A percentile compares a stretch with the other conserved stretches of the same genome.
Evolutionary conservation across 768 basidiomycete genomes (phyloP).

Genomic region (Boletus pseudopeckii): DNA sequence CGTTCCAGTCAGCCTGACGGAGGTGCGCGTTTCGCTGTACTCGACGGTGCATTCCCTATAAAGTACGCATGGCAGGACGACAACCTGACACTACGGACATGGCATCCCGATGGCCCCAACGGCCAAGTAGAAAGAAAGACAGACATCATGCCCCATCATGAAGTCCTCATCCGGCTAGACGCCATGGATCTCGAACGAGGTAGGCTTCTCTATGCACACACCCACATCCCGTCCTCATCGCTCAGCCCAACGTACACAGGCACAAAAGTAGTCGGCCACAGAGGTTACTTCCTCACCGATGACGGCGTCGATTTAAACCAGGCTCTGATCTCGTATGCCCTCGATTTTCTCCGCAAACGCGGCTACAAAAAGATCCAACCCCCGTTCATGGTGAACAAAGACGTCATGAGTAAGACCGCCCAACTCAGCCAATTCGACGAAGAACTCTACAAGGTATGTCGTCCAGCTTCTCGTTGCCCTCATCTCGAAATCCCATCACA

Average conservation of each 20-base stretch:
- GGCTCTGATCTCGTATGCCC: constrained; percentile 89
- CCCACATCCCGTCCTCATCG: constrained; percentile 1
- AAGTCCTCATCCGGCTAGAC: constrained; percentile 89
- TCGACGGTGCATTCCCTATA: background rate
- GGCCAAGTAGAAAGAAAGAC: constrained; percentile 67
- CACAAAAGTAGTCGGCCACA: constrained; percentile 89
- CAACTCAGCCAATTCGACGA: constrained; percentile 99
- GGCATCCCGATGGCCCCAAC: constrained; percentile 78
- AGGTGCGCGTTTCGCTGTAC: constrained; percentile 45
- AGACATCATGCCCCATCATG: constrained; percentile 94
- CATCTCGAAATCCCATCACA: background rate
- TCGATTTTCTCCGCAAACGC: constrained; percentile 82
- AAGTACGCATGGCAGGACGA: constrained; percentile 63
- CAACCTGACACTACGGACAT: constrained; percentile 75
- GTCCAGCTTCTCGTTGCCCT: background rate
- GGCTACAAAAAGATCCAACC: constrained; percentile 94
- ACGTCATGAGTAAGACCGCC: constrained; percentile 95
- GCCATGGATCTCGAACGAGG: constrained; percentile 97
- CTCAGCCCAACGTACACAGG: constrained; percentile 42
- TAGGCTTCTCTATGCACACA: constrained; percentile 20
- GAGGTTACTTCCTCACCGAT: constrained; percentile 94
- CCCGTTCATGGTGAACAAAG: constrained; percentile 98
- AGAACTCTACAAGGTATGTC: constrained; percentile 86
- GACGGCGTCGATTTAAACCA: constrained; percentile 98
- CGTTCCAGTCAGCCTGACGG: constrained; percentile 82